A percentile compares a stretch with the other conserved stretches of the same genome.
These are phyloP conservation scores for Cyanidiococcus yangmingshanensis DNA, from an alignment of 23 red algal genomes.

Conservation along the genomic window DNA sequence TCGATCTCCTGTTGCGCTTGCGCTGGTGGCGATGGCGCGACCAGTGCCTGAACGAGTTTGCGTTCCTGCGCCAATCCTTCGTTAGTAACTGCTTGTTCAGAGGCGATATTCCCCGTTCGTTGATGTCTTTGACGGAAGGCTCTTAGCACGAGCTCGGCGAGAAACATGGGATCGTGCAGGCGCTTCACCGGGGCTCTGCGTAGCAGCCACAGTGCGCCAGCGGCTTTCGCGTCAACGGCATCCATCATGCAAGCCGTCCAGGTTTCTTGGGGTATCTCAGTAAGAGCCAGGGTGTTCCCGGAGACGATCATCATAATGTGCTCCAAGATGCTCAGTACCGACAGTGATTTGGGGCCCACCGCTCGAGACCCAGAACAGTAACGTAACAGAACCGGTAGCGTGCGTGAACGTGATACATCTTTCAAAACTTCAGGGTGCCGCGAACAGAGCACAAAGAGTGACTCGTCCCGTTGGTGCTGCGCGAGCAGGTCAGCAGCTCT, in stretches of 20 bases:
- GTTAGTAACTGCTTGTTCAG: no score
- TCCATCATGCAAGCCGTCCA: not conserved
- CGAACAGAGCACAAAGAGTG: not conserved
- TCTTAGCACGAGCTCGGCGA: not conserved
- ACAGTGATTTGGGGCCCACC: not conserved
- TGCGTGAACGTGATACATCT: not conserved
- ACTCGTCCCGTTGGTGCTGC: not conserved
- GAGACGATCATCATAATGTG: not conserved
- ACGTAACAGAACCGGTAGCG: not conserved
- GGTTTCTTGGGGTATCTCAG: not conserved
- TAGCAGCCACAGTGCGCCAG: not conserved
- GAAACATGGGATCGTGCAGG: not conserved
- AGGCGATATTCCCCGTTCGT: no score
- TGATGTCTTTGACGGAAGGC: not conserved
- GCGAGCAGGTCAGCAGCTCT: not conserved
- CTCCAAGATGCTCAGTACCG: not conserved
- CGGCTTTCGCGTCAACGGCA: not conserved
- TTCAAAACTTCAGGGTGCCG: not conserved
- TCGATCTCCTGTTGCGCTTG: no score
- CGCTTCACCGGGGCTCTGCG: not conserved
- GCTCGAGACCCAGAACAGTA: not conserved
- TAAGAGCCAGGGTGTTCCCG: not conserved
- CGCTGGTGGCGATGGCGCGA: not conserved
- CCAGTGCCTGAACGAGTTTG: not conserved
- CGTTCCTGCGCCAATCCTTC: no score